phyloP scores from a whole-genome alignment of 2,329 filamentous ascomycete genomes.

The Trichoderma guizhouense region DNA sequence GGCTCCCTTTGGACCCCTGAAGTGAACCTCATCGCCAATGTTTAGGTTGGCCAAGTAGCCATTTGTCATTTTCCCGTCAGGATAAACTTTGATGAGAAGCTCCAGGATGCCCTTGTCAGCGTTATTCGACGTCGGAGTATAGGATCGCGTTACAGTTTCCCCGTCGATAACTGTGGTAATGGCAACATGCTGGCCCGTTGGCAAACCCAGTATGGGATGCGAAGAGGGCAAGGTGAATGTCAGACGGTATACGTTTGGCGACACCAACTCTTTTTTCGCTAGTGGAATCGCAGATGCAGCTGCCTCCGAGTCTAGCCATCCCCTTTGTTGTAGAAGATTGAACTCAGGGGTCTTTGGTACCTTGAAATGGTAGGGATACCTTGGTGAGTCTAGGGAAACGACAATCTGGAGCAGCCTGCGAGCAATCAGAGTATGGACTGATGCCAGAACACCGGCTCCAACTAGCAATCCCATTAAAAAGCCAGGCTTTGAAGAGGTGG shows the following conservation, averaged over 20 bases:
- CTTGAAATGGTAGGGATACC: background rate
- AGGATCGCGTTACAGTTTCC: conserved; percentile 61
- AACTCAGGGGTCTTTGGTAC: background rate
- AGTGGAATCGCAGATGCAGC: background rate
- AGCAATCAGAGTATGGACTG: background rate
- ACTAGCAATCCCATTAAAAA: background rate
- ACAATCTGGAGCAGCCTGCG: background rate
- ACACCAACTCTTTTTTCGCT: background rate
- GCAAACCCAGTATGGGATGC: background rate
- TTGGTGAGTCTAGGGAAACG: background rate
- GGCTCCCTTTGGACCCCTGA: conserved; percentile 53
- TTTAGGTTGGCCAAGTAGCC: conserved; percentile 41
- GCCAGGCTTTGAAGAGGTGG: background rate
- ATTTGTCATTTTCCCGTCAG: conserved; percentile 45
- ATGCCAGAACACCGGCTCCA: background rate
- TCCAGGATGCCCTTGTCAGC: conserved; percentile 47
- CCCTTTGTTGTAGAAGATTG: background rate
- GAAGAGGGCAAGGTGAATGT: background rate
- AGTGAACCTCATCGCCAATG: conserved; percentile 47
- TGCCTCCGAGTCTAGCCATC: background rate
- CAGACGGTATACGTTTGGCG: background rate
- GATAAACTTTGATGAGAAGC: conserved; percentile 51
- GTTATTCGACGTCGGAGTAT: conserved; percentile 67
- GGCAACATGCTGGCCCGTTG: background rate
- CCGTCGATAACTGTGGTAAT: background rate